Conservation (phyloP, 202 grass and related monocot genomes). For the Zoysia matrella region DNA sequence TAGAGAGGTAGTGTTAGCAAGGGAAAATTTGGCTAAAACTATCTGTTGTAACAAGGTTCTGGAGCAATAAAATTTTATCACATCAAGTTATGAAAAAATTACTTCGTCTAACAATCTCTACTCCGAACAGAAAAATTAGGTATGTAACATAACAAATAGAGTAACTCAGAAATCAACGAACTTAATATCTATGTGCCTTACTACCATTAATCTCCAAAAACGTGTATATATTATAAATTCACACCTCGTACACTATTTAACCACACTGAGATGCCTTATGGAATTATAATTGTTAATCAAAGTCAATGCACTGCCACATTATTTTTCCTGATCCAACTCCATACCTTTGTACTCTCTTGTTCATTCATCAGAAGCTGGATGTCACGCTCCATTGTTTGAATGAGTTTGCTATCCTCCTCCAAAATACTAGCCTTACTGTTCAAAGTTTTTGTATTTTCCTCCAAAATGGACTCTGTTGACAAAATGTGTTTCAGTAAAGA, state of each 20-base stretch:
- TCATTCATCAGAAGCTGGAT: slow-evolving; percentile 51
- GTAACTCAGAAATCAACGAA: not conserved
- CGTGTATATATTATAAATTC: not conserved
- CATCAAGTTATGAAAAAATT: slow-evolving; percentile 17
- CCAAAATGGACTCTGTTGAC: slow-evolving; percentile 57
- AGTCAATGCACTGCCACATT: slow-evolving; percentile 10
- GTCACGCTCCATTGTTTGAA: slow-evolving; percentile 56
- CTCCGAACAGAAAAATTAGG: slow-evolving; percentile 2
- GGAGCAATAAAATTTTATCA: slow-evolving; percentile 6
- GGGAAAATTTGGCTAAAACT: not conserved
- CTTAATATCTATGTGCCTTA: slow-evolving; percentile 15
- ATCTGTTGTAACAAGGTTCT: slow-evolving; percentile 14
- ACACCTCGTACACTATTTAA: slow-evolving; percentile 3
- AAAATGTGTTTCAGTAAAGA: slow-evolving; percentile 25
- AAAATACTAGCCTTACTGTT: slow-evolving; percentile 50
- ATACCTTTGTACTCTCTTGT: slow-evolving; percentile 55
- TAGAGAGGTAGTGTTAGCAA: slow-evolving; percentile 33
- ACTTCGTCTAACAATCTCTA: not conserved
- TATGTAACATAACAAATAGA: not conserved
- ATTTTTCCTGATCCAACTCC: slow-evolving; percentile 35
- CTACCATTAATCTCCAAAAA: slow-evolving; percentile 21
- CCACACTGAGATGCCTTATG: not conserved
- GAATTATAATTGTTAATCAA: not conserved
- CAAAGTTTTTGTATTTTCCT: slow-evolving; percentile 43
- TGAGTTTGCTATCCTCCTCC: slow-evolving; percentile 55